Evolutionary conservation across 225 moss, liverwort and hornwort genomes (phyloP), one percentile per base, ranked within the genome.

Genomic region (Bryum argenteum): DNA sequence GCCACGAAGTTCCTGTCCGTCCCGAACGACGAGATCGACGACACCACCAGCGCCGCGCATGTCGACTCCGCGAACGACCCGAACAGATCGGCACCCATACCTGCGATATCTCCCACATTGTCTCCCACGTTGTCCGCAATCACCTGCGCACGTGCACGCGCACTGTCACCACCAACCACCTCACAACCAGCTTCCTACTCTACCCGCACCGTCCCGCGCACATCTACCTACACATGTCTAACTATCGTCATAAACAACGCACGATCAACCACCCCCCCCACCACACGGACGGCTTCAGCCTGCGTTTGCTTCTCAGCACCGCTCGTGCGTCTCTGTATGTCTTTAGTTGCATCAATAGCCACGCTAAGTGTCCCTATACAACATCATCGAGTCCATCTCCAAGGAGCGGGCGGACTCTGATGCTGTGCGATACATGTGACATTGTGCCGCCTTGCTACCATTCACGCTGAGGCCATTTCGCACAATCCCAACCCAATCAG

Each of bases 51-150:
- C 5, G 96, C 96, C 26, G 96, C 96, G 68, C 96, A 96, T 0
- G 96, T 93, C 14, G 96, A 96, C 85, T 96, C 96, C 0, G 96
- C 96, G 1, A 96, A 96, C 0, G 96, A 96, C 0, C 96, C 83
- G 28, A 88, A 88, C 79, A 88, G 15, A 71, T 88, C 85, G 13
- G 88, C 82, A 53, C 88, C 85, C 82, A 82, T 82, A 12, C 84
- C 90, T 8, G 88, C 88, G 42, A 83, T 84, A 19, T 88, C 88
- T 6, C 88, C 88, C 7, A 90, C 90, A 15, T 88, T 90, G 75
- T 90, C 90, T 11, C 90, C 73, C 55, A 73, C 73, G 45, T 73
- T 73, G 44, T 73, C 73, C 0, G 73, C 73, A 16, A 73, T 73
- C 73, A 73, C 73, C 73, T 73, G 68, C 56, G 54, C 63, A 42